Evolutionary conservation across 495 filamentous ascomycete species (phyloP), one percentile per base, ranked within the genome.

Genomic region (Pyrenula massariospora): DNA sequence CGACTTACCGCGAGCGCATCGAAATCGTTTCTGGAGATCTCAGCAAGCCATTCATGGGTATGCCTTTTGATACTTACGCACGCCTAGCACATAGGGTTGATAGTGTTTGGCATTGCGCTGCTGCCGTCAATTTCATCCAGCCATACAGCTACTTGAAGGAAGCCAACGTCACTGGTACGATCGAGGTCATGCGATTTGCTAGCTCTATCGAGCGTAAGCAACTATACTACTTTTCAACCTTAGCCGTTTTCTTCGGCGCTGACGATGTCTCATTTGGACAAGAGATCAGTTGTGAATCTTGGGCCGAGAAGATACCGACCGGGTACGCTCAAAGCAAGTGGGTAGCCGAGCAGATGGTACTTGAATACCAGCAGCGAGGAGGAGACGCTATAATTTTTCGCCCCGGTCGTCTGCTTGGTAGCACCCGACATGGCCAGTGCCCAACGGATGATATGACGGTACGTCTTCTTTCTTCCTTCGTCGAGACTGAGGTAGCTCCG

Each of bases 281-380:
- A 42, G 31, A 42, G 31, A 42, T 8, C 31, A 5, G 31, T 15
- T 42, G 31, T 42, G 31, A 42, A 8, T 5, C 31, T 42, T 42
- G 5, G 15, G 15, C 8, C 31, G 19, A 53, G 1, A 25, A 48
- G 22, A 22, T 63, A 1, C 51, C 22, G 11, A 53, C 50, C 0
- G 65, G 65, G 2, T 69, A 69, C 51, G 53, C 66, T 0, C 53
- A 59, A 25, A 66, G 60, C 48, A 52, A 68, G 48, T 63, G 56
- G 59, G 59, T 60, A 2, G 60, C 62, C 2, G 62, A 69, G 21
- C 12, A 56, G 8, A 61, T 66, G 55, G 53, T 65, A 19, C 56
- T 53, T 8, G 15, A 42, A 42, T 42, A 42, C 31, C 31, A 42
- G 31, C 8, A 42, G 31, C 31, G 31, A 42, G 31, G 31, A 5